phyloP scores from a whole-genome alignment of 1,139 yeast genomes.

The Suhomyces anneliseae region DNA sequence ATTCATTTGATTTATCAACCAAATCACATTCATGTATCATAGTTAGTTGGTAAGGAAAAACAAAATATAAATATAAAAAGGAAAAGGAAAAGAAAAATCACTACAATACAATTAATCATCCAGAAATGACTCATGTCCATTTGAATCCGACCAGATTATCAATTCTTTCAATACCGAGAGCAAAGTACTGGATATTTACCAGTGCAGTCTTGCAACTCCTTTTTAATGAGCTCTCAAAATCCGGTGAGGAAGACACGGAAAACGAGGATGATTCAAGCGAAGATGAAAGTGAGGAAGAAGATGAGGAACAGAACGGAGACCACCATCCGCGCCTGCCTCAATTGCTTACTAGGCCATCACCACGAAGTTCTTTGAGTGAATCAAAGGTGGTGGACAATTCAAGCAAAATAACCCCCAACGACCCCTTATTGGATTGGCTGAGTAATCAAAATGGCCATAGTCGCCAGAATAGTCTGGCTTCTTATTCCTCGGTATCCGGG shows the following conservation, averaged over 20 bases:
- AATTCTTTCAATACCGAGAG: conserved; percentile 49
- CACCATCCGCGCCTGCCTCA: conserved; percentile 7
- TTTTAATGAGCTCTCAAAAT: conserved; percentile 17
- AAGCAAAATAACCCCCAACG: conserved; percentile 13
- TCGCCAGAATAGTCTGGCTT: background rate
- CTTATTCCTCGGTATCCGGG: background rate
- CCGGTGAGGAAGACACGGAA: conserved; percentile 5
- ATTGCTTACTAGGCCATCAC: background rate
- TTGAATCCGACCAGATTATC: conserved; percentile 45
- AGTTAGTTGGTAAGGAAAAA: too few species aligned
- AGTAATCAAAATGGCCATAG: background rate
- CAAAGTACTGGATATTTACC: conserved; percentile 51
- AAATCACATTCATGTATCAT: too few species aligned
- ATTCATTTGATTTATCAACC: too few species aligned
- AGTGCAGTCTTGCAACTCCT: conserved; percentile 46
- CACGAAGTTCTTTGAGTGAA: background rate
- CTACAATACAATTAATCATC: background rate
- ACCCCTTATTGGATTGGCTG: background rate
- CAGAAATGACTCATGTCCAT: conserved; percentile 11
- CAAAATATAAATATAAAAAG: too few species aligned
- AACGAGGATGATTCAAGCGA: conserved; percentile 19
- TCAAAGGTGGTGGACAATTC: conserved; percentile 19
- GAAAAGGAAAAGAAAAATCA: background rate
- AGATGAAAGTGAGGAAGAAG: background rate
- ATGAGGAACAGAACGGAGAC: background rate